Percentiles rank a stretch among this genome's conserved stretches.
Conservation (phyloP, 2,329 filamentous ascomycete species). For the Lasiodiplodia citricola region DNA sequence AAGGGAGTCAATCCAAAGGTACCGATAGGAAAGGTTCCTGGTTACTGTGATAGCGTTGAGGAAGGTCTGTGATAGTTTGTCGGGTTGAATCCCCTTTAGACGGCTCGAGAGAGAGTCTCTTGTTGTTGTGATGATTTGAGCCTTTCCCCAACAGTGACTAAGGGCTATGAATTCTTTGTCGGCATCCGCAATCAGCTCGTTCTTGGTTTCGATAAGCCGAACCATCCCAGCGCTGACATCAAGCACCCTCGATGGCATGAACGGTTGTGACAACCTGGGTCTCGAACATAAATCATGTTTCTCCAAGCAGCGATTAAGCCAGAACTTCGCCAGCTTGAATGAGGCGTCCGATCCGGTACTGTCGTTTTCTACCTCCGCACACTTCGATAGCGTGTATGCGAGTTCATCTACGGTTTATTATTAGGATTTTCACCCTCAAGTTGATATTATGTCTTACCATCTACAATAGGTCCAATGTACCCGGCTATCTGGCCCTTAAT, state of each 20-base stretch:
- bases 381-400: slow-evolving; percentile 23
- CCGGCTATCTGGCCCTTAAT: slow-evolving; percentile 30
- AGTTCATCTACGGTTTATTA: slow-evolving; percentile 26
- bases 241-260: slow-evolving; percentile 2
- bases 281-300: not conserved
- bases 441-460: slow-evolving; percentile 25
- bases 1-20: slow-evolving; percentile 31
- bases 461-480: slow-evolving; percentile 27
- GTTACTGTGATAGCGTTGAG: slow-evolving; percentile 18
- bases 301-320: not conserved
- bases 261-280: not conserved
- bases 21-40: not conserved
- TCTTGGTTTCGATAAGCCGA: not conserved
- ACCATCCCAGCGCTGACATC: slow-evolving; percentile 3
- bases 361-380: not conserved
- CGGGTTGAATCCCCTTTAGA: not conserved
- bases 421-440: not conserved
- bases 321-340: not conserved
- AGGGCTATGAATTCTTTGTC: not conserved
- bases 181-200: not conserved
- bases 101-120: not conserved
- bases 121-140: not conserved
- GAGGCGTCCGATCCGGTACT: not conserved
- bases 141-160: slow-evolving; percentile 19
- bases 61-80: slow-evolving; percentile 11